Conservation (phyloP, 2,329 filamentous ascomycete genomes). For the Trichophyton schoenleinii region DNA sequence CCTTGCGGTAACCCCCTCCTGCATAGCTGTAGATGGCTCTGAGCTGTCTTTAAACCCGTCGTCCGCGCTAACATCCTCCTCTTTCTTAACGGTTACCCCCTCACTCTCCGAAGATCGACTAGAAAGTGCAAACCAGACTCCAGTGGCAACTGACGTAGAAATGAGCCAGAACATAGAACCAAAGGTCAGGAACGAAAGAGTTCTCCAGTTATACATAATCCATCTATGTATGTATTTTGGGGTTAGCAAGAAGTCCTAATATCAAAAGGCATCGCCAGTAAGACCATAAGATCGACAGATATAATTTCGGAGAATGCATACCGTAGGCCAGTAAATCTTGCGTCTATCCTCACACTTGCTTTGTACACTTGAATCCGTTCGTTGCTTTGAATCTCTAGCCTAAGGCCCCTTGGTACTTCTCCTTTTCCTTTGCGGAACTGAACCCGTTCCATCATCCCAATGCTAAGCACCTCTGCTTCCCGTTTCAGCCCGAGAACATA, state of each 20-base stretch:
- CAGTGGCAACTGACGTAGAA: constrained; percentile 54
- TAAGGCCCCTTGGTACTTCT: constrained; percentile 42
- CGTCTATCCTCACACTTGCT: constrained; percentile 55
- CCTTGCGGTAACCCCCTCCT: neutral
- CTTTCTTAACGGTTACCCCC: constrained; percentile 6
- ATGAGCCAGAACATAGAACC: constrained; percentile 62
- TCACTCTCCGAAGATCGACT: constrained; percentile 19
- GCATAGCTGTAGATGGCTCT: neutral
- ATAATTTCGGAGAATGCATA: constrained; percentile 19
- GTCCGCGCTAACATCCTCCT: neutral
- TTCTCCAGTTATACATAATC: constrained; percentile 74
- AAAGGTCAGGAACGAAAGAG: constrained; percentile 56
- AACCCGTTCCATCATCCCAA: constrained; percentile 63
- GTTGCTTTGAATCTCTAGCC: constrained; percentile 58
- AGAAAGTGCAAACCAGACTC: constrained; percentile 51
- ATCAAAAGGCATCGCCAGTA: neutral
- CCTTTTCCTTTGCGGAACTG: constrained; percentile 47
- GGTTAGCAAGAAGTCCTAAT: neutral
- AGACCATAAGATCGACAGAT: neutral
- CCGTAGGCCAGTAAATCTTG: constrained; percentile 60
- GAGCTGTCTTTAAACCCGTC: neutral
- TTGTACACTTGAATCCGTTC: constrained; percentile 65
- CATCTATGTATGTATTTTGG: constrained; percentile 40
- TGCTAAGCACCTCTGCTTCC: constrained; percentile 51
- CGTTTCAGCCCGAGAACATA: constrained; percentile 54